Base-by-base conservation (phyloP, 2,329 filamentous ascomycete genomes). In the Cryphonectria radicalis region DNA sequence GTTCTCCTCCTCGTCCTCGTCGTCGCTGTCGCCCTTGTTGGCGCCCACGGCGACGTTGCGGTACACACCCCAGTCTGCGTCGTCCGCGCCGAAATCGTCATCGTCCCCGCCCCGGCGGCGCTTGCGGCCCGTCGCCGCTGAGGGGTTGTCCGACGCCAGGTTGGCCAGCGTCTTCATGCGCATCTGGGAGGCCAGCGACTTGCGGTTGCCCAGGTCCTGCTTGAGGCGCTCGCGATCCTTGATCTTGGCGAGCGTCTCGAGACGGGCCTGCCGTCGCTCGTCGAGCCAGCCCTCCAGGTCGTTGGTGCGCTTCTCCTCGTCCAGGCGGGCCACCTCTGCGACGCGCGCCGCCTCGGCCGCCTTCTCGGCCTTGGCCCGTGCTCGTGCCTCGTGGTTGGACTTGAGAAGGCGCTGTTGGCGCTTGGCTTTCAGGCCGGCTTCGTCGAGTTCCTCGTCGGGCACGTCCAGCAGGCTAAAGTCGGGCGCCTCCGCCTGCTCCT, bases 121-220 rank as follows among this genome's bases (percentile, higher is more conserved):
- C 81, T 97, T 97, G 80, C 95, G 94, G 74, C 86, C 86, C 0
- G 73, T 72, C 22, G 73, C 69, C 8, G 82, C 83, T 68, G 87
- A 85, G 0, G 95, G 94, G 7, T 89, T 91, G 80, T 99, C 96
- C 0, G 95, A 95, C 3, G 96, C 96, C 1, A 99, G 90, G 78
- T 97, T 98, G 72, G 96, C 96, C 71, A 99, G 94, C 66, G 92
- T 95, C 83, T 98, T 98, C 96, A 99, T 99, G 74, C 96, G 93
- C 82, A 97, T 97, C 81, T 98, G 95, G 70, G 93, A 96, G 11
- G 96, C 96, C 28, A 98, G 90, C 0, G 95, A 98, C 81, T 99
- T 99, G 78, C 96, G 93, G 82, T 98, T 98, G 70, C 95, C 95
- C 1, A 98, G 88, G 78, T 99, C 96, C 60, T 94, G 93, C 83